Percentiles rank a stretch among this genome's conserved stretches.
phyloP scores from a whole-genome alignment of 2,329 filamentous ascomycete species.

The Zymoseptoria tritici region DNA sequence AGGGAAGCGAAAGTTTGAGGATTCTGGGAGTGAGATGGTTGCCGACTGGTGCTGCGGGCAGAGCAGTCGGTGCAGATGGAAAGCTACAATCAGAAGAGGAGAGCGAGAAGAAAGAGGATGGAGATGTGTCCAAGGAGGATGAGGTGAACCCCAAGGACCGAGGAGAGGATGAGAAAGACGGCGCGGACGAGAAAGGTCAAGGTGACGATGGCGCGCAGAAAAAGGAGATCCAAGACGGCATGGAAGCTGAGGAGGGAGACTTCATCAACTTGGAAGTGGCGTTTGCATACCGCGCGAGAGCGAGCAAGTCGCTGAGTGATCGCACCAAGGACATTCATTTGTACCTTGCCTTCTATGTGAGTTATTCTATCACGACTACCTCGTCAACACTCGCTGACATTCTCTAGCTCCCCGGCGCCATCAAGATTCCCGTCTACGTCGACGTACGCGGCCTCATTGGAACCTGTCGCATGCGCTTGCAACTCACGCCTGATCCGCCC shows the following conservation, averaged over 20 bases:
- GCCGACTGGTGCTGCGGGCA: conserved; percentile 60
- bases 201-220: conserved; percentile 19
- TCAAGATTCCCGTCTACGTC: conserved; percentile 62
- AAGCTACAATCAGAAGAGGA: conserved; percentile 44
- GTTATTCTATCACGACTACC: conserved; percentile 40
- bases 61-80: conserved; percentile 53
- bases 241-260: conserved; percentile 70
- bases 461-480: conserved; percentile 60
- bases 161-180: conserved; percentile 15
- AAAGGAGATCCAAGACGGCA: conserved; percentile 45
- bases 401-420: conserved; percentile 54
- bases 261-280: conserved; percentile 71
- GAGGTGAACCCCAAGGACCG: conserved; percentile 30
- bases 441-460: conserved; percentile 66
- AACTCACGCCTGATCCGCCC: conserved; percentile 67
- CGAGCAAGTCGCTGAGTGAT: conserved; percentile 49
- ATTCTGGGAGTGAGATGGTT: conserved; percentile 67
- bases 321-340: conserved; percentile 68
- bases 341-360: conserved; percentile 59
- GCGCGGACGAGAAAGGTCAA: conserved; percentile 17
- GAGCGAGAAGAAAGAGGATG: conserved; percentile 43
- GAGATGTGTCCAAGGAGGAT: conserved; percentile 38
- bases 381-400: conserved; percentile 35
- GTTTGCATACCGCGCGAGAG: conserved; percentile 62
- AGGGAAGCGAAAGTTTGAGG: conserved; percentile 63